phyloP scores from a whole-genome alignment of 2,329 filamentous ascomycete species.

The Trichoderma atroviride region DNA sequence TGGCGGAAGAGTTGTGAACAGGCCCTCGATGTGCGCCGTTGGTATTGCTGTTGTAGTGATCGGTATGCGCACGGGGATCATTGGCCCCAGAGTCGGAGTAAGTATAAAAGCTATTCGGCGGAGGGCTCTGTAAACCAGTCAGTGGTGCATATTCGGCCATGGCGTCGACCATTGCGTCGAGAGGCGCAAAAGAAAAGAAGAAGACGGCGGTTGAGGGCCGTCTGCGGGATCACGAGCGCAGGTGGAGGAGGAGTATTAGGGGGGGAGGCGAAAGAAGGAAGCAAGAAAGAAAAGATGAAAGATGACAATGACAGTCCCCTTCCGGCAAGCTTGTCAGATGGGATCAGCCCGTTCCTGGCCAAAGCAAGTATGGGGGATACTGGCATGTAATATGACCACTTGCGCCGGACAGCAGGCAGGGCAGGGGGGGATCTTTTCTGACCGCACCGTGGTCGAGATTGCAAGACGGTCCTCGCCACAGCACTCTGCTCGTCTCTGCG shows the following conservation, averaged over 20 bases:
- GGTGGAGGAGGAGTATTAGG: neutral
- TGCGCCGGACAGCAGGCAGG: slow-evolving; percentile 11
- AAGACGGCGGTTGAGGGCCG: neutral
- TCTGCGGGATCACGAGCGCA: neutral
- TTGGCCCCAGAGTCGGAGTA: slow-evolving; percentile 52
- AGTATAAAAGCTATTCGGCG: slow-evolving; percentile 40
- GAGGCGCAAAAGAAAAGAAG: neutral
- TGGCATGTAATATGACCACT: slow-evolving; percentile 9
- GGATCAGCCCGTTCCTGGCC: slow-evolving; percentile 19
- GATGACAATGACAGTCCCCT: slow-evolving; percentile 8
- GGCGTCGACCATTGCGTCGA: slow-evolving; percentile 24
- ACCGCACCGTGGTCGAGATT: slow-evolving; percentile 24
- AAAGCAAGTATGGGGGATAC: neutral
- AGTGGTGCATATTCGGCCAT: slow-evolving; percentile 39
- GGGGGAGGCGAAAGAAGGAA: neutral
- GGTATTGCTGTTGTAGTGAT: slow-evolving; percentile 45
- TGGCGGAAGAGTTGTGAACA: slow-evolving; percentile 49
- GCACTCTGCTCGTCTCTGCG: neutral
- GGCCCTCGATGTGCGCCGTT: slow-evolving; percentile 58
- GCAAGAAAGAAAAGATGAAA: neutral
- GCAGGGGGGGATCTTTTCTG: slow-evolving; percentile 16
- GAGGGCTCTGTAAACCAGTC: slow-evolving; percentile 38
- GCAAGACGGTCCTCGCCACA: slow-evolving; percentile 11
- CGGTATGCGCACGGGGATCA: slow-evolving; percentile 38
- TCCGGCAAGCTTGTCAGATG: slow-evolving; percentile 15